phyloP scores from a whole-genome alignment of 2,329 filamentous ascomycete species.

The Pleomassaria siparia region DNA sequence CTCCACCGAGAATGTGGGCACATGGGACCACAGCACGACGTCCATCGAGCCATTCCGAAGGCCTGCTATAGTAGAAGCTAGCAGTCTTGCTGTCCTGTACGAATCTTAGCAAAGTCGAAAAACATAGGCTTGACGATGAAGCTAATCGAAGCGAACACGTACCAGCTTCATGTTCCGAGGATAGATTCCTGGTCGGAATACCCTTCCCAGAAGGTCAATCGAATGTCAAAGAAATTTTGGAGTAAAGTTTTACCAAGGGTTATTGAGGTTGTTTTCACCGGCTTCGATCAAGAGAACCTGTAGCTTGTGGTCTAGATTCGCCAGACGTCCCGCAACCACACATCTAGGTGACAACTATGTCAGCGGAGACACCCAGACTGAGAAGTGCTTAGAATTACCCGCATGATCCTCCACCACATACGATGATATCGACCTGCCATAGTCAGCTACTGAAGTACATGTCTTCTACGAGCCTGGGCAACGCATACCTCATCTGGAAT shows the following conservation, averaged over 20 bases:
- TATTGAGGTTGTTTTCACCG: slow-evolving; percentile 74
- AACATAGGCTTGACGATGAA: too few species aligned
- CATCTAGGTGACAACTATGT: slow-evolving; percentile 37
- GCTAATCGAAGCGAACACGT: too few species aligned
- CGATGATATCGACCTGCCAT: slow-evolving; percentile 69
- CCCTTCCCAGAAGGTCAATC: slow-evolving; percentile 46
- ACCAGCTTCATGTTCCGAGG: slow-evolving; percentile 77
- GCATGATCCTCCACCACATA: slow-evolving; percentile 72
- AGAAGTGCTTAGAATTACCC: slow-evolving; percentile 49
- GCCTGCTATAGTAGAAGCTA: slow-evolving; percentile 77
- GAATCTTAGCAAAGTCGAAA: too few species aligned
- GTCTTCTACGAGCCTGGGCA: not conserved
- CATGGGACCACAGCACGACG: slow-evolving; percentile 73
- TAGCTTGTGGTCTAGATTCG: slow-evolving; percentile 74
- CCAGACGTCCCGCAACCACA: slow-evolving; percentile 59
- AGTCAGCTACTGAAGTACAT: slow-evolving; percentile 6
- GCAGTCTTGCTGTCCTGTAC: slow-evolving; percentile 83
- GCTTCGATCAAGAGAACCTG: slow-evolving; percentile 71
- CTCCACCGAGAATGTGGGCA: slow-evolving; percentile 71
- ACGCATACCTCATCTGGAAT: slow-evolving; percentile 64
- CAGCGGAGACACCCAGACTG: not conserved
- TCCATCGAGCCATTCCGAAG: slow-evolving; percentile 71
- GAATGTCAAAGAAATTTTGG: not conserved
- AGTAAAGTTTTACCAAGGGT: slow-evolving; percentile 57
- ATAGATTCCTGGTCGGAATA: slow-evolving; percentile 74